Percentiles rank a stretch among this genome's conserved stretches.
phyloP scores from a whole-genome alignment of 257 asterid genomes.

The Pogostemon cablin region DNA sequence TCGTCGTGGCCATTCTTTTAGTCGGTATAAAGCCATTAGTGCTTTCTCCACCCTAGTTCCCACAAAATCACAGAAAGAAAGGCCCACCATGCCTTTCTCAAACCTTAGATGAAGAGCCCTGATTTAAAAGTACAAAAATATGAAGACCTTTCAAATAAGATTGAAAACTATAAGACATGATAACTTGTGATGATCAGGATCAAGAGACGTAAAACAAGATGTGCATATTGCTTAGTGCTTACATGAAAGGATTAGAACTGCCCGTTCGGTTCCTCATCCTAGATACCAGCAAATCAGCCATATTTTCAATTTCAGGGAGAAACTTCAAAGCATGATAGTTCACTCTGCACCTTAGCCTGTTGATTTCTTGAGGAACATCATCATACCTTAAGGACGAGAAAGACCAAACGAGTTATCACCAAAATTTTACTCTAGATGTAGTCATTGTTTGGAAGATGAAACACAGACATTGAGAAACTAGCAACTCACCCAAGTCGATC shows the following conservation, averaged over 20 bases:
- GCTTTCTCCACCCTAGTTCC: conserved; percentile 93
- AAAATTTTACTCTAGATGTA: conserved; percentile 2
- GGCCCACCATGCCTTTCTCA: conserved; percentile 99
- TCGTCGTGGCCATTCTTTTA: conserved; percentile 99
- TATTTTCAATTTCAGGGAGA: conserved; percentile 93
- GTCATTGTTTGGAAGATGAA: conserved; percentile 15
- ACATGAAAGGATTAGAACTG: conserved; percentile 92
- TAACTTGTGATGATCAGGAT: conserved; percentile 23
- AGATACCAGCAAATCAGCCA: conserved; percentile 93
- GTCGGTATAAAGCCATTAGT: conserved; percentile 86
- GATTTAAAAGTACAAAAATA: conserved; percentile 29
- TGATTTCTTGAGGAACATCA: conserved; percentile 94
- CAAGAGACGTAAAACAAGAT: conserved; percentile 12
- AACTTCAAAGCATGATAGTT: conserved; percentile 96
- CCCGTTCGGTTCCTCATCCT: conserved; percentile 97
- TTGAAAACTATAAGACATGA: conserved; percentile 1
- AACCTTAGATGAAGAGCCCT: conserved; percentile 99
- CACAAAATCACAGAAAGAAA: conserved; percentile 97
- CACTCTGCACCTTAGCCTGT: conserved; percentile 96
- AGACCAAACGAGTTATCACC: conserved; percentile 1
- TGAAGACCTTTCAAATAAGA: conserved; percentile 19
- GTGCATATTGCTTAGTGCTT: conserved; percentile 33
- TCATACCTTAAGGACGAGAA: conserved; percentile 70
- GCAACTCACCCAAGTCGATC: conserved; percentile 95
- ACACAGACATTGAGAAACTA: conserved; percentile 18